phyloP scores from a whole-genome alignment of 805 yeast species.

The Candida succiphila region DNA sequence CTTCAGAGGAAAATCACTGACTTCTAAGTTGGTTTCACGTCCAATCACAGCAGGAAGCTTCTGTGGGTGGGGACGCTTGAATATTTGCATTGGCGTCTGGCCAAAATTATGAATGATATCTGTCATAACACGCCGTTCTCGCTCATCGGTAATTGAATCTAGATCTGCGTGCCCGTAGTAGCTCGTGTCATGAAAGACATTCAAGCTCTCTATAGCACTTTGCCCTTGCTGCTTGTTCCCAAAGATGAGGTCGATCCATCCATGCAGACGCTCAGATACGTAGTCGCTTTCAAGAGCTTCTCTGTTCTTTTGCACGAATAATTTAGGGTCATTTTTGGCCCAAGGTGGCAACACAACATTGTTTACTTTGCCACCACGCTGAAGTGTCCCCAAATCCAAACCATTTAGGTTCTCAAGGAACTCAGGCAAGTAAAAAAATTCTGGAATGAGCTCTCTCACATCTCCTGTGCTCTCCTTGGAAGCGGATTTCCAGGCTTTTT shows the following conservation, averaged over 20 bases:
- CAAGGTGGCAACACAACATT: constrained; percentile 73
- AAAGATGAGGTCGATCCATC: constrained; percentile 81
- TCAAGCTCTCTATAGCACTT: constrained; percentile 54
- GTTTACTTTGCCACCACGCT: constrained; percentile 43
- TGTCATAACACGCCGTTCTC: constrained; percentile 65
- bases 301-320: constrained; percentile 66
- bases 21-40: constrained; percentile 26
- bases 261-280: constrained; percentile 65
- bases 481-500: constrained; percentile 76
- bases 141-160: constrained; percentile 62
- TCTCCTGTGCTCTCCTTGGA: constrained; percentile 76
- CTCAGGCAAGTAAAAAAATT: constrained; percentile 76
- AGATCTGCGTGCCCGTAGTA: constrained; percentile 78
- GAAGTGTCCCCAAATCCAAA: constrained; percentile 63
- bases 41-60: constrained; percentile 28
- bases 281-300: constrained; percentile 78
- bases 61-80: constrained; percentile 62
- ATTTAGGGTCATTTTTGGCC: constrained; percentile 70
- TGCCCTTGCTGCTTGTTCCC: constrained; percentile 73
- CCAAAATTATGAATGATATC: constrained; percentile 90
- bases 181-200: constrained; percentile 78
- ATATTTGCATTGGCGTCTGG: constrained; percentile 74
- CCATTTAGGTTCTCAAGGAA: constrained; percentile 56
- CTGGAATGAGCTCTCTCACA: constrained; percentile 82
- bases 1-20: constrained; percentile 24